These are phyloP conservation scores for Tylopilus sp. DNA, from an alignment of 768 basidiomycete species.

Conservation along the genomic window DNA sequence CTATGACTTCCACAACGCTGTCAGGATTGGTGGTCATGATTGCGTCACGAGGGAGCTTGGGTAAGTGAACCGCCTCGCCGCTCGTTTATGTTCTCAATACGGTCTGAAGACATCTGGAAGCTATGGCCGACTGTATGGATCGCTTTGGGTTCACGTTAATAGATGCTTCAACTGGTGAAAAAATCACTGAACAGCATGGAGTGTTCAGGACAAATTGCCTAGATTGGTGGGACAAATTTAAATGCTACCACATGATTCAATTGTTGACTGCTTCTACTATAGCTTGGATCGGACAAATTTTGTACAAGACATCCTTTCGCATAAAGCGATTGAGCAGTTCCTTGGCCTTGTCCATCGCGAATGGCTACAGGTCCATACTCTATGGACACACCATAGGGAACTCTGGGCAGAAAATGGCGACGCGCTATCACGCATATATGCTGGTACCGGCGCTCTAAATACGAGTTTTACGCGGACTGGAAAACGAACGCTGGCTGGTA, in stretches of 20 bases:
- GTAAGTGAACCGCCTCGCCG: constrained; percentile 31
- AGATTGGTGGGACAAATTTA: constrained; percentile 66
- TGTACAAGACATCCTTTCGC: constrained; percentile 91
- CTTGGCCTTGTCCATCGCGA: constrained; percentile 73
- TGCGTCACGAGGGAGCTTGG: constrained; percentile 72
- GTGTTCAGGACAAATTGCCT: constrained; percentile 94
- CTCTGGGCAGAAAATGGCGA: constrained; percentile 98
- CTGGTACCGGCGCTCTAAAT: constrained; percentile 90
- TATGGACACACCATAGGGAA: constrained; percentile 89
- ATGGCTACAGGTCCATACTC: constrained; percentile 61
- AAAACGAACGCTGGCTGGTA: constrained; percentile 88
- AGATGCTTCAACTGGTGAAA: constrained; percentile 58
- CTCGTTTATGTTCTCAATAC: constrained; percentile 4
- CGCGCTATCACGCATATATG: constrained; percentile 89
- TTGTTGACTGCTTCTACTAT: constrained; percentile 6
- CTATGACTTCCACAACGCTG: constrained; percentile 91
- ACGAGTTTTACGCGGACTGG: constrained; percentile 95
- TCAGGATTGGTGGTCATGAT: constrained; percentile 82
- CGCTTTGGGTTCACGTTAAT: constrained; percentile 84
- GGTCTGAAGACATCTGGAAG: constrained; percentile 53
- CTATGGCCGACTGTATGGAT: constrained; percentile 62
- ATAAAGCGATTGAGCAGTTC: constrained; percentile 77
- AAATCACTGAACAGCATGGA: constrained; percentile 87
- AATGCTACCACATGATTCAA: background rate
- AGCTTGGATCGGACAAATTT: constrained; percentile 98